These are phyloP conservation scores for Fusarium sp. DNA, from an alignment of 2,329 filamentous ascomycete genomes.

Conservation along the genomic window DNA sequence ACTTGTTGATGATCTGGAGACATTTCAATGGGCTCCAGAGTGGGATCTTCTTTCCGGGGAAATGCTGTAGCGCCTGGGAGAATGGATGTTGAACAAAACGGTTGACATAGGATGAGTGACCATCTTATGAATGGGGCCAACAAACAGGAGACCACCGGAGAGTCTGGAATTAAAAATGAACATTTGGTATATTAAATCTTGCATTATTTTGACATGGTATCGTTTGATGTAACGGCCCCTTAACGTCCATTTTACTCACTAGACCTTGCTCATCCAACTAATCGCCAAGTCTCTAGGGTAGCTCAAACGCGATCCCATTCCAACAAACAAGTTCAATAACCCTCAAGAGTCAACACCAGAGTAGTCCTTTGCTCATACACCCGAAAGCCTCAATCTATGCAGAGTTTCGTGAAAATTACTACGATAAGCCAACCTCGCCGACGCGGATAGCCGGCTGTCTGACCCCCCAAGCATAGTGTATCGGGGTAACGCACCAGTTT, in stretches of 20 bases:
- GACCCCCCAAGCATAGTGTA: not conserved
- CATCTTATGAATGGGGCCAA: too few relatives aligned
- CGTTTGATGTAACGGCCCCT: too few relatives aligned
- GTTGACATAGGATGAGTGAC: too few relatives aligned
- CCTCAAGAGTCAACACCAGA: not conserved
- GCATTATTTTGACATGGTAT: too few relatives aligned
- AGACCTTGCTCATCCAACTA: too few relatives aligned
- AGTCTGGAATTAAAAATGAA: too few relatives aligned
- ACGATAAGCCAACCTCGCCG: not conserved
- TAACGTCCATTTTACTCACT: too few relatives aligned
- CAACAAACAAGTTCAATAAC: not conserved
- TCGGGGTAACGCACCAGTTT: not conserved
- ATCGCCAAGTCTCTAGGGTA: not conserved
- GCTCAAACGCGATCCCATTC: too few relatives aligned
- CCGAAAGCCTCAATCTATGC: not conserved
- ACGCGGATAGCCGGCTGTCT: not conserved
- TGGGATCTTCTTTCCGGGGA: not conserved
- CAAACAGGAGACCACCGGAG: too few relatives aligned
- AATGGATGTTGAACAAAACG: not conserved
- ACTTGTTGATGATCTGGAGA: not conserved
- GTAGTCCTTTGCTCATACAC: not conserved
- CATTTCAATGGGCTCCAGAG: not conserved
- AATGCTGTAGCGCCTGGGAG: not conserved
- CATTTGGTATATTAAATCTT: too few relatives aligned
- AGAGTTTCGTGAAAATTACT: not conserved